These are phyloP conservation scores for Hypoxylon sp. DNA, from an alignment of 2,329 filamentous ascomycete species.

Conservation along the genomic window DNA sequence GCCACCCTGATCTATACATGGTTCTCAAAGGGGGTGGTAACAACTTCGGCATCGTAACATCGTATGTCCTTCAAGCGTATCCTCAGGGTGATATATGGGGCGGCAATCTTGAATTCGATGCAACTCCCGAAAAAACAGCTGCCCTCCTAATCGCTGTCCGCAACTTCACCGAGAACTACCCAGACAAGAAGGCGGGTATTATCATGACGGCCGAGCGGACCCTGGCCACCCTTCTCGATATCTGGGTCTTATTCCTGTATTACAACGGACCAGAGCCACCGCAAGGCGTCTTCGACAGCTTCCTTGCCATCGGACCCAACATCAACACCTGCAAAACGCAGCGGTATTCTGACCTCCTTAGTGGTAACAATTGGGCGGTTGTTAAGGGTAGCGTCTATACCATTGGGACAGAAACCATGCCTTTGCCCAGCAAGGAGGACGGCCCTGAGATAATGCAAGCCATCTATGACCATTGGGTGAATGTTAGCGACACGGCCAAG, in stretches of 20 bases:
- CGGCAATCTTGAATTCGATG: constrained; percentile 59
- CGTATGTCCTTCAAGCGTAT: constrained; percentile 61
- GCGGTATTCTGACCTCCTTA: constrained; percentile 63
- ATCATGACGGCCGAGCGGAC: constrained; percentile 69
- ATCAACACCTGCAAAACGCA: constrained; percentile 63
- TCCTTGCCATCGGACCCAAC: constrained; percentile 62
- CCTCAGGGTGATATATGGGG: constrained; percentile 60
- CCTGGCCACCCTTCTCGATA: constrained; percentile 60
- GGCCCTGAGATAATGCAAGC: constrained; percentile 52
- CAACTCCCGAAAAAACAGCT: constrained; percentile 51
- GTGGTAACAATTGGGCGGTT: constrained; percentile 60
- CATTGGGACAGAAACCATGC: constrained; percentile 58
- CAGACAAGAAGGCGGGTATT: constrained; percentile 72
- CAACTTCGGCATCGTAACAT: constrained; percentile 68
- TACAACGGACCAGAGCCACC: constrained; percentile 72
- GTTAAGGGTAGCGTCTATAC: constrained; percentile 56
- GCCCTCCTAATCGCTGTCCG: constrained; percentile 63
- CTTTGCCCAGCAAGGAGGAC: constrained; percentile 51
- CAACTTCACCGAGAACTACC: constrained; percentile 71
- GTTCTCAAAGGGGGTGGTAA: constrained; percentile 70
- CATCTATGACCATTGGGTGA: constrained; percentile 55
- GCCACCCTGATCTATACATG: constrained; percentile 65
- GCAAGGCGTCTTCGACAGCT: constrained; percentile 68
- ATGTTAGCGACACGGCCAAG: constrained; percentile 48
- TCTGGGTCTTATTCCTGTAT: constrained; percentile 74